phyloP scores from a whole-genome alignment of 2,329 filamentous ascomycete genomes.

The Phoma sp. region DNA sequence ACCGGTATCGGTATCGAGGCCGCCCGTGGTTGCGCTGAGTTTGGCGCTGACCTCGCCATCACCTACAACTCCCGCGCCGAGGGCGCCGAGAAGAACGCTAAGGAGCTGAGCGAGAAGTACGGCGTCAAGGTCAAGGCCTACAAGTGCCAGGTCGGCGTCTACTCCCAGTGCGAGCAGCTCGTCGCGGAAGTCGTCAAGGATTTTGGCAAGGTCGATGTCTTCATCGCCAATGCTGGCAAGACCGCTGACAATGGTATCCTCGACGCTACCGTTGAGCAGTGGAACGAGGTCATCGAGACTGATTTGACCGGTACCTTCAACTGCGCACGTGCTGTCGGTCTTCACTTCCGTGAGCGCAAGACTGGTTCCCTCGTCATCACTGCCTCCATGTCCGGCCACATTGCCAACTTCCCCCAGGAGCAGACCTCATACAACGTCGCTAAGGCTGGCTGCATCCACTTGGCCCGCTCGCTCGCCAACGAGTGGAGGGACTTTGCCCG shows the following conservation, averaged over 20 bases:
- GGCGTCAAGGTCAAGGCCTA: conserved; percentile 73
- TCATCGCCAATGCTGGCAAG: conserved; percentile 74
- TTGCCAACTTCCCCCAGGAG: conserved; percentile 83
- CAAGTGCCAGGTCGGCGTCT: conserved; percentile 68
- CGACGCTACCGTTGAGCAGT: conserved; percentile 73
- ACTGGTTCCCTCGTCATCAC: conserved; percentile 72
- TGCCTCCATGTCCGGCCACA: conserved; percentile 78
- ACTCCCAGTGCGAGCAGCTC: conserved; percentile 63
- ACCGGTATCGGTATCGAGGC: conserved; percentile 73
- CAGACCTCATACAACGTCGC: conserved; percentile 59
- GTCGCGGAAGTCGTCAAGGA: conserved; percentile 69
- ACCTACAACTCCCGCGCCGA: conserved; percentile 70
- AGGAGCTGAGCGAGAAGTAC: conserved; percentile 66
- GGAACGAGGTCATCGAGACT: conserved; percentile 80
- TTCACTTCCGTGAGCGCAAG: conserved; percentile 74
- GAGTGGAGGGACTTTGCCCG: conserved; percentile 75
- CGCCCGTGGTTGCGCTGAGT: conserved; percentile 69
- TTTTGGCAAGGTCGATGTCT: conserved; percentile 73
- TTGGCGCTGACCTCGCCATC: conserved; percentile 69
- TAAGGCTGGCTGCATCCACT: conserved; percentile 72
- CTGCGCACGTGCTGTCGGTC: conserved; percentile 87
- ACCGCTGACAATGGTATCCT: conserved; percentile 74
- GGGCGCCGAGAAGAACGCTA: conserved; percentile 71
- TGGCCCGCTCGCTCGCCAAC: conserved; percentile 70
- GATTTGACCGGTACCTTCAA: conserved; percentile 89